Evolutionary conservation across 345 rosid species (phyloP), one percentile per base, ranked within the genome.

Genomic region (Salix suchowensis): DNA sequence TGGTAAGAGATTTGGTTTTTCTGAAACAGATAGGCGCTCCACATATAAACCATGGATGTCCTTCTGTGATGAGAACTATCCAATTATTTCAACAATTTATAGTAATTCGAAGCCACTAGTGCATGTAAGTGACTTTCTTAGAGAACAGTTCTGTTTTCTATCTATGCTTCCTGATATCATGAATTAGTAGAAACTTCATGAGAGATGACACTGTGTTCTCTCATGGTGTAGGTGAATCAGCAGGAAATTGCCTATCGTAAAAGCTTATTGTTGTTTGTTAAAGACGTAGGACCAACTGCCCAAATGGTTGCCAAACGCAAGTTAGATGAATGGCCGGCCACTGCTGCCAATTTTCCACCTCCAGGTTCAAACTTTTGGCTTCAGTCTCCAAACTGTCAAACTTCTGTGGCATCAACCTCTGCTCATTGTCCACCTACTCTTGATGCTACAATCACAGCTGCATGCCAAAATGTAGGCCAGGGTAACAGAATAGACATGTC

Each of bases 241-340:
- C 79, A 69, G 74, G 80, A 77, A 24, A 77, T 76, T 34, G 67
- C 85, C 46, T 89, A 88, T 71, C 32, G 52, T 55, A 80, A 88
- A 74, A 79, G 87, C 76, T 81, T 89, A 70, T 80, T 75, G 88
- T 18, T 77, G 74, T 89, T 88, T 73, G 80, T 76, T 65, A 85
- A 80, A 78, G 83, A 84, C 79, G 79, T 91, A 42, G 95, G 91
- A 50, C 87, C 89, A 61, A 84, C 85, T 13, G 90, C 83, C 21
- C 81, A 70, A 74, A 87, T 72, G 79, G 66, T 88, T 40, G 87
- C 91, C 8, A 34, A 65, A 44, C 73, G 71, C 71, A 91, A 89
- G 69, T 65, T 86, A 77, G 75, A 52, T 24, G 79, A 79, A 71
- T 80, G 77, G 70, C 73, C 76, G 23, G 28, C 65, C 4, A 71